phyloP scores from a whole-genome alignment of 208 protist genomes.

The Leishmania turanica region DNA sequence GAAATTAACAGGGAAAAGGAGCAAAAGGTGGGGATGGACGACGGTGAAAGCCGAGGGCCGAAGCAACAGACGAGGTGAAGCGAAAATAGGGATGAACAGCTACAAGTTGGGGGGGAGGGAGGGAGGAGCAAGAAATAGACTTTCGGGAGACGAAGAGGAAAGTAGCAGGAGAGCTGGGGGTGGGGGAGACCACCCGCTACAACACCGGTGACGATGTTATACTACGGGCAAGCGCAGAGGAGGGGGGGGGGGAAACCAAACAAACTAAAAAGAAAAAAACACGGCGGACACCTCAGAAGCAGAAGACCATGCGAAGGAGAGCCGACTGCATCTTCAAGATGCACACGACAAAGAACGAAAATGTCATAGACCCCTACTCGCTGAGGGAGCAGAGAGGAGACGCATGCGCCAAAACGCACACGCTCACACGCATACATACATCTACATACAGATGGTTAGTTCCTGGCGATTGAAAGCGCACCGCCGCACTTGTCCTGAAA shows the following conservation, averaged over 20 bases:
- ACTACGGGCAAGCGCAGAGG: not conserved
- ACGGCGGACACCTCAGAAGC: not conserved
- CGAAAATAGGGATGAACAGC: not conserved
- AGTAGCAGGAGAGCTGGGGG: not conserved
- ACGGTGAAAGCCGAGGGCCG: not conserved
- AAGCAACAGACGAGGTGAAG: not conserved
- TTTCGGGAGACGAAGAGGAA: not conserved
- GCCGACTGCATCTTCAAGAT: not conserved
- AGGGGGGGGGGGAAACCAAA: not conserved
- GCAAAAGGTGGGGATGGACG: not conserved
- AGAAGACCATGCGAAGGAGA: not conserved
- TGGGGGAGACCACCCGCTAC: not conserved
- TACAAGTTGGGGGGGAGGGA: not conserved
- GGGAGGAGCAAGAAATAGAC: not conserved
- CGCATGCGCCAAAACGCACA: not conserved
- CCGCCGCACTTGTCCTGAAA: not conserved
- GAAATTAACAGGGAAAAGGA: too few species aligned
- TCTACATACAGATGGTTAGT: not conserved
- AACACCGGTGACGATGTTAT: not conserved
- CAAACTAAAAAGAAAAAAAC: not conserved
- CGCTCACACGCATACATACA: not conserved
- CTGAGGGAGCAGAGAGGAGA: not conserved
- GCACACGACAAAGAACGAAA: not conserved
- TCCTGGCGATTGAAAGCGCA: not conserved
- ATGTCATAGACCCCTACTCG: not conserved